Evolutionary conservation across 164 flowering plant species (phyloP).

Genomic region (Houttuynia cordata): DNA sequence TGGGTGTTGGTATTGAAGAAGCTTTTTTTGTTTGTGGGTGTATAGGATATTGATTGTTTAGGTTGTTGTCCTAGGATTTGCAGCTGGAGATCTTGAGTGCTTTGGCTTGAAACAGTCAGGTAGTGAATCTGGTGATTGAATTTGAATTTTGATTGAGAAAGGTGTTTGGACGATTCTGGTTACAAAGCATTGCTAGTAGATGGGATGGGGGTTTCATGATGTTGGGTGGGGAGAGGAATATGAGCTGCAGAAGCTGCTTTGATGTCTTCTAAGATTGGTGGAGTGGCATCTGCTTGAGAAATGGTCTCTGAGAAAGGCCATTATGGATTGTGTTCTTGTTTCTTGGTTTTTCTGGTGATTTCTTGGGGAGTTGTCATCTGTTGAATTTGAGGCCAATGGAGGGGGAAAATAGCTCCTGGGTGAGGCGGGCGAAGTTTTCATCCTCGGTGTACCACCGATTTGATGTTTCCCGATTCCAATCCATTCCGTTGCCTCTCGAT

Average conservation of each 20-base stretch:
- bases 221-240: not conserved
- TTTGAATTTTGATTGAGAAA: not conserved
- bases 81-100: not conserved
- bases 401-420: conserved; percentile 63
- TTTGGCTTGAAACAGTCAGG: not conserved
- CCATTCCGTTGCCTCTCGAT: conserved; percentile 23
- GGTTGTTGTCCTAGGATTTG: not conserved
- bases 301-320: not conserved
- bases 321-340: not conserved
- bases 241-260: not conserved
- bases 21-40: not conserved
- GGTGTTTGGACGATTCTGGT: not conserved
- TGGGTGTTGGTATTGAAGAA: not conserved
- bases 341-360: not conserved
- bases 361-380: not conserved
- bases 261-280: not conserved
- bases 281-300: not conserved
- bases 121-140: not conserved
- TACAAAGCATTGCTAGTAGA: no score
- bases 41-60: not conserved
- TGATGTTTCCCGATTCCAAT: conserved; percentile 31
- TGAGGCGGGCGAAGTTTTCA: conserved; percentile 75
- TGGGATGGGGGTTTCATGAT: not conserved
- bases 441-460: conserved; percentile 56
- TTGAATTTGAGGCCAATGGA: conserved; percentile 26